phyloP scores from a whole-genome alignment of 129 eudicot species.

The Deinandra increscens region DNA sequence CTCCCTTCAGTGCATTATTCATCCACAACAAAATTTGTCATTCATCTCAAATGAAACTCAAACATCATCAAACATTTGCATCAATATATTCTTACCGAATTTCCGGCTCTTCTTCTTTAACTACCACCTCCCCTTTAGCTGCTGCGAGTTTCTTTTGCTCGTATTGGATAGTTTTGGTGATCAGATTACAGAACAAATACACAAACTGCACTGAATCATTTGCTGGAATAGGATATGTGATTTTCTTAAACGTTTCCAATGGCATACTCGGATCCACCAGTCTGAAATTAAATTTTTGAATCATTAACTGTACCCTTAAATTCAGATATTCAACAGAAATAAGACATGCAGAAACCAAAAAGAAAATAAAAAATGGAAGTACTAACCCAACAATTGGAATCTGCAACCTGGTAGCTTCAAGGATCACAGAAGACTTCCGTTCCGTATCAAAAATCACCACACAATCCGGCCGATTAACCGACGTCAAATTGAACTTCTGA shows the following conservation, averaged over 20 bases:
- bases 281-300: constrained; percentile 29
- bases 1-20: constrained; percentile 44
- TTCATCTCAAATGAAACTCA: not conserved
- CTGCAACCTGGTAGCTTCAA: constrained; percentile 66
- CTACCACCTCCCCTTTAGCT: constrained; percentile 9
- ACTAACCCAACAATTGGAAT: constrained; percentile 88
- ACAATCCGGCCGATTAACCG: constrained; percentile 68
- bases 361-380: not conserved
- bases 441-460: constrained; percentile 80
- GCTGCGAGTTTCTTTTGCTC: constrained; percentile 52
- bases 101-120: constrained; percentile 27
- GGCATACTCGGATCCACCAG: constrained; percentile 80
- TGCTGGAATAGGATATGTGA: constrained; percentile 84
- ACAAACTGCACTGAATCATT: constrained; percentile 87
- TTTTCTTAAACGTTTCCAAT: constrained; percentile 54
- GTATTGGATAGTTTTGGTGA: constrained; percentile 69
- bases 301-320: not conserved
- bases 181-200: constrained; percentile 88
- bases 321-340: not conserved
- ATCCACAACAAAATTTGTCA: constrained; percentile 6
- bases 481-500: constrained; percentile 56
- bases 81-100: constrained; percentile 19
- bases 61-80: constrained; percentile 7
- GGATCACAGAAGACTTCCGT: constrained; percentile 62
- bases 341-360: not conserved